Evolutionary conservation across 2,329 filamentous ascomycete genomes (phyloP), one percentile per base, ranked within the genome.

Genomic region (Calonectria leucothoes): DNA sequence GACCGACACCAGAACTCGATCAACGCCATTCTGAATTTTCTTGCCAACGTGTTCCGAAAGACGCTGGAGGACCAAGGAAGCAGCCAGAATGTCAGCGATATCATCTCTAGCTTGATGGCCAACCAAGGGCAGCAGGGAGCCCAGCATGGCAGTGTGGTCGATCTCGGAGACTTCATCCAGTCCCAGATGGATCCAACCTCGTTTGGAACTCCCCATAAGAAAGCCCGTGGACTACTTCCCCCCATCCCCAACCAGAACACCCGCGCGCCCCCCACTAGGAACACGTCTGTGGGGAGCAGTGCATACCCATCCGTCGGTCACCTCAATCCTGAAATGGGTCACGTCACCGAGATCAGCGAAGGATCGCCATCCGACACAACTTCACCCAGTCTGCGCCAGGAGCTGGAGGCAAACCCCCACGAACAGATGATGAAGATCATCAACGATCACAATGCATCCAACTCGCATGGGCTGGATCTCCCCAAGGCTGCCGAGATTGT

Each of bases 1-100:
- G 95, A 96, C 78, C 93, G 97, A n/a, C 97, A 99, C 81, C 97
- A 99, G 82, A 98, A 96, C 82, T 98, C 96, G 0, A 98, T 99
- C 85, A 98, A 98, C 81, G 96, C 96, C n/a, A 98, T 99, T 75
- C 89, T 99, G 51, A 98, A 96, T 64, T 98, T 99, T 84, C 89
- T 99, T 25, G 97, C 96, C 57, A 98, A 97, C 15, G 96, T 99
- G 51, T 99, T 98, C 85, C 94, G 98, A 75, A 94, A 97, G 81
- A 98, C 95, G 75, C 86, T 99, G 64, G 96, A 98, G 82, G 95
- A 96, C 42, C 94, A 96, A 79, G 93, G 92, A 37, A 90, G 91
- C 23, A 89, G 91, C 1, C 92, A 94, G 81, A 96, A 94, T 73
- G 90, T 98, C 51, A 92, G 94, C 70, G 96, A 97, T 78, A 93